Base-by-base conservation (phyloP, 2,329 filamentous ascomycete species). In the Scedosporium apiospermum region DNA sequence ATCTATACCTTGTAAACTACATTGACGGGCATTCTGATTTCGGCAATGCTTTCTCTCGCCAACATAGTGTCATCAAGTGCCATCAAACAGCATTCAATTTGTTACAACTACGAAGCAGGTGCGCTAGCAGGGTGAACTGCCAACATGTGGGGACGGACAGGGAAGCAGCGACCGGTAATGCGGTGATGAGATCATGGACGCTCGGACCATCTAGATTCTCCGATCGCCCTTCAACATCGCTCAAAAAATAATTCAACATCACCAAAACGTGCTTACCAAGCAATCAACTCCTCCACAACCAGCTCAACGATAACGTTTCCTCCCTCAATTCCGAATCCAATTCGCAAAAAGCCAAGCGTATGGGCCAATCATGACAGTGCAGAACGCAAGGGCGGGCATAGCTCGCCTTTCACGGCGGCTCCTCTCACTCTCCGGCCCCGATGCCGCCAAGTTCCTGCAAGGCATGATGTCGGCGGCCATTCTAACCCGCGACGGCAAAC, bases 401-500 rank as follows among this genome's bases (percentile, higher is more conserved):
- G 76, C 83, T 14, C 73, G 74, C 27, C 84, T 98, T 65, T 76
- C 84, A n/a, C 89, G 95, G 59, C 85, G 86, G 61, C 81, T 98
- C 55, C 87, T 99, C 67, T 88, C 88, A 49, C 78, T 98, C 65
- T 83, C 87, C 16, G 95, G 95, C 2, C 81, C 81, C 3, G 93
- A 97, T 69, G 87, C 91, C 38, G 82, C 88, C 57, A 88, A 88
- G 67, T 98, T 93, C 74, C 83, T 99, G 2, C 92, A 98, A 73
- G 93, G 93, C 62, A 84, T 96, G 63, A 84, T 95, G 66, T 96
- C 93, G 1, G 84, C 88, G 65, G 88, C 87, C 65, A 82, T 84
- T 61, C 75, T 82, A 0, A 69, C 77, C 6, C 70, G 65, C 27
- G 66, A 76, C 64, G 70, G 74, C 65, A 65, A 70, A 42, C 46